phyloP scores from a whole-genome alignment of 2,329 filamentous ascomycete species.

The Fusarium sp. region DNA sequence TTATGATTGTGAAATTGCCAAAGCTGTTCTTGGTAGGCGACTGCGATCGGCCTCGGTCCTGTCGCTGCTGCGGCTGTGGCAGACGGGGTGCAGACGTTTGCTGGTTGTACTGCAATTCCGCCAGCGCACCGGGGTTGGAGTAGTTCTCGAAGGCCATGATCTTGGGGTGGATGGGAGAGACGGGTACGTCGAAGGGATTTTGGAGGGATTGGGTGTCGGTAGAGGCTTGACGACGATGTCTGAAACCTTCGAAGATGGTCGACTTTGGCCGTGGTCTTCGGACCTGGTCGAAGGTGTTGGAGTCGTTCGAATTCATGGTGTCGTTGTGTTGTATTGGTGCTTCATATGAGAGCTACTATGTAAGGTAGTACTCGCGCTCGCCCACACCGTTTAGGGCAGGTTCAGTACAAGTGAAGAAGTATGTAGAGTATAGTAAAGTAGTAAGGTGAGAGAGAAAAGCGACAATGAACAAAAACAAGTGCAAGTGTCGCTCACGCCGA shows the following conservation, averaged over 20 bases:
- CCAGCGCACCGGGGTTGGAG: slow-evolving; percentile 59
- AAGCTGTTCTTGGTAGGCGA: slow-evolving; percentile 59
- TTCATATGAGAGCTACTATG: slow-evolving; percentile 18
- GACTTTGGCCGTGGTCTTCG: slow-evolving; percentile 60
- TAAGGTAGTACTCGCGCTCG: slow-evolving; percentile 8
- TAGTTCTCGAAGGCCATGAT: slow-evolving; percentile 50
- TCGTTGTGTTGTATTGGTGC: slow-evolving; percentile 3
- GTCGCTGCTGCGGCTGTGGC: slow-evolving; percentile 50
- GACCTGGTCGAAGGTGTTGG: slow-evolving; percentile 34
- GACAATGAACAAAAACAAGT: slow-evolving; percentile 24
- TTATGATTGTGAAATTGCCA: slow-evolving; percentile 57
- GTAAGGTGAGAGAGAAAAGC: slow-evolving; percentile 9
- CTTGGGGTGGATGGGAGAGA: slow-evolving; percentile 44
- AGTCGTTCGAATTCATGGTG: slow-evolving; percentile 25
- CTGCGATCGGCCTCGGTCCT: slow-evolving; percentile 52
- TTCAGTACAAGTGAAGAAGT: slow-evolving; percentile 15
- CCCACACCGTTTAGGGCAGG: slow-evolving; percentile 4
- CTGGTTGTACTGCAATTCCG: slow-evolving; percentile 68
- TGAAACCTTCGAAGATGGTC: slow-evolving; percentile 62
- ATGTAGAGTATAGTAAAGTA: background rate
- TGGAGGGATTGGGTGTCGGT: slow-evolving; percentile 53
- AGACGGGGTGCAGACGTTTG: slow-evolving; percentile 55
- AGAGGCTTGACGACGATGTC: slow-evolving; percentile 61
- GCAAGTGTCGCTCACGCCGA: slow-evolving; percentile 14
- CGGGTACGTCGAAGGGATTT: slow-evolving; percentile 40